Percentiles rank a stretch among this genome's conserved stretches.
Conservation (phyloP, 495 filamentous ascomycete genomes). For the Schizothecium vesticola region DNA sequence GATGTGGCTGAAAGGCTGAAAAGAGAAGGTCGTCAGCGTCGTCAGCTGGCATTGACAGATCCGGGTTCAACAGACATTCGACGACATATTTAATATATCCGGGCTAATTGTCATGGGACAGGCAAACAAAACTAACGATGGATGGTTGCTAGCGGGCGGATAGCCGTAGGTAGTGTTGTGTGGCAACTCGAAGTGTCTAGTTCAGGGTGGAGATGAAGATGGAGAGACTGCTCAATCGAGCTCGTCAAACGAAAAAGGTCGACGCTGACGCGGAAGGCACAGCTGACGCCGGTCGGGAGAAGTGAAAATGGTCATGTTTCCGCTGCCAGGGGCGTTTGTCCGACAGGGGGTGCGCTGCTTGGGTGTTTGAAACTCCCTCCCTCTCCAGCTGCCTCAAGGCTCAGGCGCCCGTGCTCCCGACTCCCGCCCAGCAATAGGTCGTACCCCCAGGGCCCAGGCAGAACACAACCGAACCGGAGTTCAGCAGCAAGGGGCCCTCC, state of each 20-base stretch:
- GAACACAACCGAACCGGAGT: conserved; percentile 4
- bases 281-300: not conserved
- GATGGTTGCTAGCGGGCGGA: no score
- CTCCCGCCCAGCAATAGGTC: no score
- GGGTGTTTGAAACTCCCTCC: conserved; percentile 25
- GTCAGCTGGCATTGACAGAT: not conserved
- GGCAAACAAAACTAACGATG: not conserved
- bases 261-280: not conserved
- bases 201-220: not conserved
- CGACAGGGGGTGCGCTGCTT: conserved; percentile 21
- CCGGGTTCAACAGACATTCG: not conserved
- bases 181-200: not conserved
- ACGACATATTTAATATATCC: not conserved
- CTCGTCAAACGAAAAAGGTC: not conserved
- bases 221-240: not conserved
- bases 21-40: not conserved
- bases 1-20: not conserved
- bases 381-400: not conserved
- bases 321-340: conserved; percentile 12
- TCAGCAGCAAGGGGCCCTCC: conserved; percentile 9
- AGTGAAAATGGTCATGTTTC: not conserved
- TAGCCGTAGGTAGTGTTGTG: not conserved
- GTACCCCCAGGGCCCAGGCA: not conserved
- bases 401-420: not conserved
- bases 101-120: not conserved